Base-by-base conservation (phyloP, 2,329 filamentous ascomycete genomes). In the Claviceps paspali region DNA sequence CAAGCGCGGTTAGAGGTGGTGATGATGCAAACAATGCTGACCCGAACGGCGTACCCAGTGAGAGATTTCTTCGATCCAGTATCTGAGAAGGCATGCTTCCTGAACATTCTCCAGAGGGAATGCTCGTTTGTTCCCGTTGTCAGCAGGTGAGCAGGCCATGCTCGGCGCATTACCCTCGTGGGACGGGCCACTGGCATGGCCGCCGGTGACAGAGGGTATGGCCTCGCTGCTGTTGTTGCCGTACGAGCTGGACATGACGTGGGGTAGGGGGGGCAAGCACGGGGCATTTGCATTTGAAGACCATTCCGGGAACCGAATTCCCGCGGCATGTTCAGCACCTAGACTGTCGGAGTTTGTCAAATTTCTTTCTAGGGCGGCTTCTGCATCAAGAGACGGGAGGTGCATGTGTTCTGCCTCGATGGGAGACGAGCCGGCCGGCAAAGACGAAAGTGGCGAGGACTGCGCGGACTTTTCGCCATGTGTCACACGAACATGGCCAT, bases 41-140 rank as follows among this genome's bases (percentile, higher is more conserved):
- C 5, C 26, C 7, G 27, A 17, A 15, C 27, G 9, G 15, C 44
- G 34, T 49, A 61, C 58, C 58, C 58, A 61, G 33, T 57, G 56
- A 7, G 59, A 59, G 9, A 61, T 47, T 33, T 61, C 57, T 21
- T 61, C 57, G 8, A 59, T 49, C 40, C 59, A 61, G 35, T 61
- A 61, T 3, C 57, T 45, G 10, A 61, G 44, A 5, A 61, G 43
- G 21, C 57, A 61, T 0, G 58, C 58, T 34, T 61, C 57, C 5
- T 60, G 57, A 1, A 53, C 49, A 38, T 59, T 49, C 11, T 50
- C 41, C 0, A 60, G 36, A 0, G 57, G 57, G 14, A 59, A 59
- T 15, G 22, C 23, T 29, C 45, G 38, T 36, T 40, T 43, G 2
- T 28, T 18, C 7, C 36, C 14, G 6, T 43, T 36, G 0, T 18